Conservation (phyloP, 106 monocot genomes). For the Platanthera guangdongensis region DNA sequence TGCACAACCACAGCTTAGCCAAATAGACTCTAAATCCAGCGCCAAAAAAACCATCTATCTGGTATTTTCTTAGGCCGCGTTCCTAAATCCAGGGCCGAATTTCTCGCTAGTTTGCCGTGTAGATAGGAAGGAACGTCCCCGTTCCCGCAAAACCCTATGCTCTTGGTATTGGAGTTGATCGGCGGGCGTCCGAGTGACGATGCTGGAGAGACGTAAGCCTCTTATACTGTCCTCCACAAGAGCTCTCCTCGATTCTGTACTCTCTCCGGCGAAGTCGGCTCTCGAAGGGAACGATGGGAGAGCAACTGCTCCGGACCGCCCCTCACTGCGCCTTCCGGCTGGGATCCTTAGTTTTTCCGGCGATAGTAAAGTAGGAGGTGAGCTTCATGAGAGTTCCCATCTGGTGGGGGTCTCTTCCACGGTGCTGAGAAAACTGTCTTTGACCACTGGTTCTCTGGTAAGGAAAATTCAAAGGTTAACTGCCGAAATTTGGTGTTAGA, state of each 20-base stretch:
- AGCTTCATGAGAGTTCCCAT: constrained; percentile 28
- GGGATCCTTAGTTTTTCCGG: constrained; percentile 55
- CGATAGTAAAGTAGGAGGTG: constrained; percentile 10
- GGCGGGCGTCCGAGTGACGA: constrained; percentile 1
- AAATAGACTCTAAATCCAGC: no score
- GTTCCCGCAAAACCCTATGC: constrained; percentile 5
- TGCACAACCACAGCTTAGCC: no score
- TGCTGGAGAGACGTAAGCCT: constrained; percentile 61
- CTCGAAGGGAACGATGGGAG: background rate
- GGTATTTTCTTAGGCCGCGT: no score
- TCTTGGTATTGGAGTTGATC: background rate
- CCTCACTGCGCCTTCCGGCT: constrained; percentile 33
- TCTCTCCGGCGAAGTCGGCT: constrained; percentile 21
- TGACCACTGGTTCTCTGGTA: constrained; percentile 80
- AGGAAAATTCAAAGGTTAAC: background rate
- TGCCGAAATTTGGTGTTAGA: background rate
- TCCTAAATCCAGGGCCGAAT: no score
- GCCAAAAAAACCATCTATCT: no score
- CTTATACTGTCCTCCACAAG: constrained; percentile 59
- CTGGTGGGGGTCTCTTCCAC: constrained; percentile 41
- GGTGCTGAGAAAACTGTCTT: constrained; percentile 40
- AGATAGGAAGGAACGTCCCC: background rate
- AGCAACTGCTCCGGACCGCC: background rate
- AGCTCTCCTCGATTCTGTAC: constrained; percentile 50
- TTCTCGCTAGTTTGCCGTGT: no score